Conservation (phyloP, 805 yeast genomes). For the Cyberlindnera maritima region DNA sequence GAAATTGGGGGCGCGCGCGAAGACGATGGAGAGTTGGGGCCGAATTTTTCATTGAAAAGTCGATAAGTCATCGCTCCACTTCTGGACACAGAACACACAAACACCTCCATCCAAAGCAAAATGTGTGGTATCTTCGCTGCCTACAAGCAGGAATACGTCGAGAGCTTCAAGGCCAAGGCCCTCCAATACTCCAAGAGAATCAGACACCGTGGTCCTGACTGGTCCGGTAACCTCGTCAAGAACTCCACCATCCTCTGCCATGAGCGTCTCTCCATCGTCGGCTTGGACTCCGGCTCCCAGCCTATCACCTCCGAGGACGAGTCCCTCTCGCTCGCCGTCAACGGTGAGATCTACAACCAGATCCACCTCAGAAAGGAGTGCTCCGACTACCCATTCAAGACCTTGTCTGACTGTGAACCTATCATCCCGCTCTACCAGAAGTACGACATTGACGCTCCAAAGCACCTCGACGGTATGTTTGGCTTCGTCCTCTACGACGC, state of each 20-base stretch:
- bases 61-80: constrained; percentile 1
- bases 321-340: constrained; percentile 74
- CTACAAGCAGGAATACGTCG: constrained; percentile 75
- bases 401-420: constrained; percentile 95
- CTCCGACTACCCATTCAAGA: constrained; percentile 71
- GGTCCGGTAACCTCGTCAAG: constrained; percentile 87
- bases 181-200: constrained; percentile 87
- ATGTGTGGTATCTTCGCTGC: constrained; percentile 99
- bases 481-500: constrained; percentile 92
- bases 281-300: constrained; percentile 97
- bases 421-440: constrained; percentile 90
- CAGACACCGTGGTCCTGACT: constrained; percentile 99
- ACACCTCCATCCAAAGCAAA: too few relatives aligned
- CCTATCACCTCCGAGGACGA: constrained; percentile 86
- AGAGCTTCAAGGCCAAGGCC: constrained; percentile 81
- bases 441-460: constrained; percentile 88
- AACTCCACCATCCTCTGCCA: constrained; percentile 85
- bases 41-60: neutral
- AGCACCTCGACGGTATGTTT: constrained; percentile 95
- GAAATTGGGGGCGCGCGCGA: too few relatives aligned
- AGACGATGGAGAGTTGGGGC: too few relatives aligned
- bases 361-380: constrained; percentile 79
- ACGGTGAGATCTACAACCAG: constrained; percentile 99
- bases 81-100: neutral
- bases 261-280: constrained; percentile 97